Conservation (phyloP, 2,329 filamentous ascomycete species). For the Sarocladium brachiariae region DNA sequence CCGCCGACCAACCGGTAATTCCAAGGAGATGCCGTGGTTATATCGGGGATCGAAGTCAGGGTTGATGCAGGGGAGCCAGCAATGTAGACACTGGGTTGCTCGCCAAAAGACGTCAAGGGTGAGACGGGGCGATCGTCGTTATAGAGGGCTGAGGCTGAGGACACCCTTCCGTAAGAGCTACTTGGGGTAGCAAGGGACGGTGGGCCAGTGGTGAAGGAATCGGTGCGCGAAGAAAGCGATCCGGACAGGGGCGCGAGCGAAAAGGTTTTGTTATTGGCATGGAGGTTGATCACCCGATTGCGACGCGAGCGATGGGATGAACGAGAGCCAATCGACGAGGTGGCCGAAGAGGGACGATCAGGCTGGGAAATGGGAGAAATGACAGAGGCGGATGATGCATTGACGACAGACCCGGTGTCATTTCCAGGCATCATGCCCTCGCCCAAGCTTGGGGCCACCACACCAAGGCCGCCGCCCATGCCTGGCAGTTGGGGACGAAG, state of each 20-base stretch:
- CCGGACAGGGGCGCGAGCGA: conserved; percentile 33
- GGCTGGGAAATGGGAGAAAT: conserved; percentile 12
- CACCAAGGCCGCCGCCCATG: background rate
- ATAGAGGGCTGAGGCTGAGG: conserved; percentile 37
- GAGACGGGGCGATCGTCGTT: conserved; percentile 42
- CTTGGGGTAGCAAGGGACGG: conserved; percentile 37
- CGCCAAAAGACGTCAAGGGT: conserved; percentile 40
- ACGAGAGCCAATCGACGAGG: conserved; percentile 17
- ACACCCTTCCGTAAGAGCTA: conserved; percentile 40
- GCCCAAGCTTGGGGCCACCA: background rate
- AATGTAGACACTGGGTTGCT: conserved; percentile 21
- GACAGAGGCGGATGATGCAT: background rate
- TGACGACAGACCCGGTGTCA: conserved; percentile 4
- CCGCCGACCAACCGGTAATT: conserved; percentile 49
- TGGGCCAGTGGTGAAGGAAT: conserved; percentile 27
- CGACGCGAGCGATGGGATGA: conserved; percentile 4
- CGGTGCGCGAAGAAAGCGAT: conserved; percentile 21
- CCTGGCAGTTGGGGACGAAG: background rate
- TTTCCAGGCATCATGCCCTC: conserved; percentile 6
- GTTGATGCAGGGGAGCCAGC: conserved; percentile 10
- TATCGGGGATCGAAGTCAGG: conserved; percentile 14
- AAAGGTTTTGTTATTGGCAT: conserved; percentile 55
- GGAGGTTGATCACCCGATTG: conserved; percentile 38
- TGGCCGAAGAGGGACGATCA: conserved; percentile 18
- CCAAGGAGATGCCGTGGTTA: conserved; percentile 35